Evolutionary conservation across 2,329 filamentous ascomycete species (phyloP), one percentile per base, ranked within the genome.

Genomic region (Volutella citrinella): DNA sequence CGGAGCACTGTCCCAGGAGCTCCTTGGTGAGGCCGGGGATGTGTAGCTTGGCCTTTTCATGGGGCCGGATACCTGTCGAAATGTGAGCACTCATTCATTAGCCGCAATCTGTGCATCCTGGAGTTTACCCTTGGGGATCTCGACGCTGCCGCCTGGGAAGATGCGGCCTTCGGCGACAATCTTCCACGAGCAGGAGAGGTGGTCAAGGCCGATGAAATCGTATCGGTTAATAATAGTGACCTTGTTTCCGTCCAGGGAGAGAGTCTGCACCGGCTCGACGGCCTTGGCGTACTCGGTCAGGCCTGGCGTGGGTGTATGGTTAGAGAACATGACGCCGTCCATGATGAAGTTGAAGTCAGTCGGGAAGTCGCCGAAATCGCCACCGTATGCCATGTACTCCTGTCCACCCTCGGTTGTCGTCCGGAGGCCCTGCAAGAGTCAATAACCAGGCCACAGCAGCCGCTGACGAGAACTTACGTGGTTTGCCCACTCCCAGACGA

Each of bases 401-500:
- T 76, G 1, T 64, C 71, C 76, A 7, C 25, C 35, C 15, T 56
- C 46, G 6, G n/a, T n/a, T n/a, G n/a, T n/a, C n/a, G n/a, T n/a
- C n/a, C 20, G 9, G 20, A 64, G 60, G 13, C 68, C 61, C 42
- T 67, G 70, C 61, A 65, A 69, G 2, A 80, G 55, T 1, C 76
- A n/a, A n/a, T n/a, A n/a, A n/a, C n/a, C n/a, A n/a, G n/a, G n/a
- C n/a, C n/a, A n/a, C n/a, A n/a, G n/a, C n/a, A n/a, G n/a, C n/a
- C n/a, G n/a, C n/a, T n/a, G n/a, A n/a, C n/a, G n/a, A n/a, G n/a
- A n/a, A n/a, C n/a, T n/a, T n/a, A n/a, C 76, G 33, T 80, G 76
- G 57, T 80, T 81, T 0, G 73, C 74, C 78, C 78, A 82, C 49
- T 82, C 78, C 78, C 78, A 82, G 46, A 82, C 73, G 41, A 74